These are phyloP conservation scores for Pseudogymnoascus sp. DNA, from an alignment of 2,329 filamentous ascomycete genomes.

Conservation along the genomic window DNA sequence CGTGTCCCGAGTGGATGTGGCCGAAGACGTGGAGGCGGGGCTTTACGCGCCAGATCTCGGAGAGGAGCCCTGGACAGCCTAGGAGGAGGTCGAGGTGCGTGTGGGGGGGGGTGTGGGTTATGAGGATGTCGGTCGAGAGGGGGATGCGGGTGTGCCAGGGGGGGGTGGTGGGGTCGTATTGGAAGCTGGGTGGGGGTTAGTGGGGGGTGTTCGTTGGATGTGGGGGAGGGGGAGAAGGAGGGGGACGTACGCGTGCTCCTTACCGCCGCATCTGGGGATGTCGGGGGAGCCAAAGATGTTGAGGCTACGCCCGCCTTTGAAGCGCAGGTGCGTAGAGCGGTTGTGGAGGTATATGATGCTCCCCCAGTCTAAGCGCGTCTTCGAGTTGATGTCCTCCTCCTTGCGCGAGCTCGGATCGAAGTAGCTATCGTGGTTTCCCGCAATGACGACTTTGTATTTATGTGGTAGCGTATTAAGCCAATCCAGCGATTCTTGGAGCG, in stretches of 20 bases:
- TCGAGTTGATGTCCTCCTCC: conserved; percentile 44
- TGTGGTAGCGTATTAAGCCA: conserved; percentile 73
- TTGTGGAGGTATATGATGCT: conserved; percentile 69
- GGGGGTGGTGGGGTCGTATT: conserved; percentile 48
- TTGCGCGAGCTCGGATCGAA: conserved; percentile 54
- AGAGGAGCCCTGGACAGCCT: conserved; percentile 49
- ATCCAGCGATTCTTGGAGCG: conserved; percentile 75
- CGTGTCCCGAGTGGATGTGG: conserved; percentile 55
- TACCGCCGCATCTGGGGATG: conserved; percentile 65
- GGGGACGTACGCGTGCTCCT: conserved; percentile 48
- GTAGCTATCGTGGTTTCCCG: conserved; percentile 84
- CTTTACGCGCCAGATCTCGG: conserved; percentile 49
- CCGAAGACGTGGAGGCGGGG: conserved; percentile 57
- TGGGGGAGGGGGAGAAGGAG: neutral
- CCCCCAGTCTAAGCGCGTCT: conserved; percentile 49
- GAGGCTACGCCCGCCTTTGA: conserved; percentile 50
- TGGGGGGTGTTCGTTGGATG: neutral
- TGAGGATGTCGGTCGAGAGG: conserved; percentile 49
- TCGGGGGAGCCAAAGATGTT: conserved; percentile 75
- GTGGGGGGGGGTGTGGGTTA: conserved; percentile 58
- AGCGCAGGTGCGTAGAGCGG: conserved; percentile 51
- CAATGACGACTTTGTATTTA: conserved; percentile 69
- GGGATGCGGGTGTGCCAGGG: conserved; percentile 55
- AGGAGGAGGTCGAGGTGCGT: conserved; percentile 43
- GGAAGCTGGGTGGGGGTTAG: conserved; percentile 35